Conservation (phyloP, 306 rosid species). For the Lathyrus oleraceus region DNA sequence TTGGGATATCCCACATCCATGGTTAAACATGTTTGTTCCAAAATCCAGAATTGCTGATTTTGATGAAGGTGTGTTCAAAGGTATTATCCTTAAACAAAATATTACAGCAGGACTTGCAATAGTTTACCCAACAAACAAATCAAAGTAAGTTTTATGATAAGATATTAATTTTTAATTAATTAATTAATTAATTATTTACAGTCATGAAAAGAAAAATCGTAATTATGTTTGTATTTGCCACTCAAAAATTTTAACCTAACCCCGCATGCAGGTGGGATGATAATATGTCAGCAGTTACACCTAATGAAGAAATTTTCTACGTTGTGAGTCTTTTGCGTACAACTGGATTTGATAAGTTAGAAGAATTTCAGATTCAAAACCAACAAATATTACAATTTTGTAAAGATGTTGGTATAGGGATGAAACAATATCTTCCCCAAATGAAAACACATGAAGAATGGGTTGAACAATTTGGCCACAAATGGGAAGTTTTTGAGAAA, state of each 20-base stretch:
- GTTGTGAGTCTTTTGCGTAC: constrained; percentile 46
- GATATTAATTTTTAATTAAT: not conserved
- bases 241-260: too few relatives aligned
- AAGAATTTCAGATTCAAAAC: constrained; percentile 44
- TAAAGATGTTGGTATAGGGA: constrained; percentile 39
- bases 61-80: constrained; percentile 58
- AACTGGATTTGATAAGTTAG: constrained; percentile 32
- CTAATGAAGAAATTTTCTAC: constrained; percentile 71
- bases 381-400: constrained; percentile 55
- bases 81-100: constrained; percentile 59
- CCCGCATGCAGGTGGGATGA: constrained; percentile 62
- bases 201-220: not conserved
- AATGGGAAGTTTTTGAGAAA: constrained; percentile 51
- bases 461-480: constrained; percentile 64
- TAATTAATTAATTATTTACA: not conserved
- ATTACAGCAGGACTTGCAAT: constrained; percentile 49
- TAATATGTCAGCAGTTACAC: constrained; percentile 65
- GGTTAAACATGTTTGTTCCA: constrained; percentile 82
- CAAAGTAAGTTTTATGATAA: constrained; percentile 47
- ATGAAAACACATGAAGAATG: constrained; percentile 51
- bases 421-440: constrained; percentile 65
- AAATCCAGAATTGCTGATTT: constrained; percentile 61
- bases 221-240: not conserved
- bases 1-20: constrained; percentile 90
- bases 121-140: constrained; percentile 60